Evolutionary conservation across 768 basidiomycete genomes (phyloP).

Genomic region (Pleurotus sapidus): DNA sequence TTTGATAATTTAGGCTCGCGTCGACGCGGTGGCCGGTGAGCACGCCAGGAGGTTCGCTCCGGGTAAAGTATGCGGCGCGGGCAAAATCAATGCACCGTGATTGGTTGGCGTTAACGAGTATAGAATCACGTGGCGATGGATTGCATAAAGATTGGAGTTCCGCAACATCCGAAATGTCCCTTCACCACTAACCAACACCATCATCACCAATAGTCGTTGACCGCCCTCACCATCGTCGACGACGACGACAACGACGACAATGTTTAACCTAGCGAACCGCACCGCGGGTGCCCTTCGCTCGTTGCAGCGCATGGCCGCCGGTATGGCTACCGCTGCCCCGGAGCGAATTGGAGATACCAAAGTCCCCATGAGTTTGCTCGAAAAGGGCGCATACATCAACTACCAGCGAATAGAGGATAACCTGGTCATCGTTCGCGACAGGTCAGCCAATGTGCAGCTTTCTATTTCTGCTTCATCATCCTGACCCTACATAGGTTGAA

Average conservation of each 20-base stretch:
- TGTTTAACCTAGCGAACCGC: conserved; percentile 58
- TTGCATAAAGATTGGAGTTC: conserved; percentile 1
- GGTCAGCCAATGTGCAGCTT: conserved; percentile 39
- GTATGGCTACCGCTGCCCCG: conserved; percentile 79
- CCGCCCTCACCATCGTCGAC: conserved; percentile 24
- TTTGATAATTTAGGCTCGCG: too few relatives aligned
- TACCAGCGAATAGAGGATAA: conserved; percentile 98
- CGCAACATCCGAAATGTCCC: conserved; percentile 2
- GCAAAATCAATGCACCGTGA: background rate
- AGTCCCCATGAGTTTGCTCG: conserved; percentile 85
- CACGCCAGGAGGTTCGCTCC: too few relatives aligned
- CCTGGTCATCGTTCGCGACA: conserved; percentile 79
- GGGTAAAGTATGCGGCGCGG: too few relatives aligned
- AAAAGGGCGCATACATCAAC: conserved; percentile 84
- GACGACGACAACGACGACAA: conserved; percentile 19
- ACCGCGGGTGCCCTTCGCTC: conserved; percentile 52
- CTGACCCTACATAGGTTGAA: conserved; percentile 54
- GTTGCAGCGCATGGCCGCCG: conserved; percentile 51
- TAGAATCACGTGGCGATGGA: background rate
- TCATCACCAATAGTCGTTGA: conserved; percentile 26
- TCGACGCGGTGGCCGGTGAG: too few relatives aligned
- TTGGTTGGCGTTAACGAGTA: background rate
- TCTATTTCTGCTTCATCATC: background rate
- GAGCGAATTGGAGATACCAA: conserved; percentile 82
- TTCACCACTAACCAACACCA: conserved; percentile 5